These are phyloP conservation scores for Medicago lupulina DNA, from an alignment of 306 rosid genomes.

Conservation along the genomic window DNA sequence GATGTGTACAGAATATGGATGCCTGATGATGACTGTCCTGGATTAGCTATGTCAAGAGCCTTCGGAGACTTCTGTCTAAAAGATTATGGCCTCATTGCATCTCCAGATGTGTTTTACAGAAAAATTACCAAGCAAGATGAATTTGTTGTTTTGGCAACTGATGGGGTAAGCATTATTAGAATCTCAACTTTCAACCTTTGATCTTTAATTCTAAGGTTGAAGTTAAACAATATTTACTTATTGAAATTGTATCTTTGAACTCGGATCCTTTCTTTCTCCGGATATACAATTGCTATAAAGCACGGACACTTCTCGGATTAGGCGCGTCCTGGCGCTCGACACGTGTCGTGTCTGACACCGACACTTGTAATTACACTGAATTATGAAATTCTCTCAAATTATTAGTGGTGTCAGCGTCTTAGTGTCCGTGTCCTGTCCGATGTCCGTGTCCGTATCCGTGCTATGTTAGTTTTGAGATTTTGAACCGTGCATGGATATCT, in stretches of 20 bases:
- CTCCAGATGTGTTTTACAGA: slow-evolving; percentile 72
- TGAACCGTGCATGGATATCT: not conserved
- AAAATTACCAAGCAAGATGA: slow-evolving; percentile 66
- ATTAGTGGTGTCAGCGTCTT: too few species aligned
- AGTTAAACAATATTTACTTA: not conserved
- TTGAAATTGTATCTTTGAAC: not conserved
- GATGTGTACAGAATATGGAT: slow-evolving; percentile 87
- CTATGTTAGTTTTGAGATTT: not conserved
- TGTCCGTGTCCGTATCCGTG: too few species aligned
- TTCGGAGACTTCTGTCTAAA: slow-evolving; percentile 95
- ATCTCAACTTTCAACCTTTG: not conserved
- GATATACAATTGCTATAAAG: not conserved
- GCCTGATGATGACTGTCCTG: slow-evolving; percentile 93
- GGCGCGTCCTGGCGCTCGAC: too few species aligned
- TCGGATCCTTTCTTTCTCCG: too few species aligned
- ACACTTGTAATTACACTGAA: too few species aligned
- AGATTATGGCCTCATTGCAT: slow-evolving; percentile 85
- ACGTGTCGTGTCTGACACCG: too few species aligned
- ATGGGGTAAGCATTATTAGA: slow-evolving; percentile 65
- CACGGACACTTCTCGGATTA: too few species aligned
- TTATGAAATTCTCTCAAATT: too few species aligned
- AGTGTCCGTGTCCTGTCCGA: too few species aligned
- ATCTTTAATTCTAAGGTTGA: slow-evolving; percentile 3
- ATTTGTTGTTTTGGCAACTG: slow-evolving; percentile 85
- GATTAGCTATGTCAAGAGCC: slow-evolving; percentile 96